These are phyloP conservation scores for Pseudonitzschia pungens DNA, from an alignment of 108 stramenopile genomes.

Conservation along the genomic window DNA sequence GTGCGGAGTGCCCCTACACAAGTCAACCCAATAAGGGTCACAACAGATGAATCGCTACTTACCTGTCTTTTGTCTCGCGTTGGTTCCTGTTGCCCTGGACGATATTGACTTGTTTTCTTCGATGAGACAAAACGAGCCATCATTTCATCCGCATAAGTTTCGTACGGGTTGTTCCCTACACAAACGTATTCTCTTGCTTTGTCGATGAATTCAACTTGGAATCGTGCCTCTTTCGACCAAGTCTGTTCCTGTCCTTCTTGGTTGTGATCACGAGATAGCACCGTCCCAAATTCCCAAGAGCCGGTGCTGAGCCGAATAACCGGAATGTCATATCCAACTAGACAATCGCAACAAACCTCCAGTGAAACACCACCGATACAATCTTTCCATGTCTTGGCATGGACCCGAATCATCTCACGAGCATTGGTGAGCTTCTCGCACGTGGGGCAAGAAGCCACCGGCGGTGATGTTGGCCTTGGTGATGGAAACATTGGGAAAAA, in stretches of 20 bases:
- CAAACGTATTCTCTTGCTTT: conserved; percentile 73
- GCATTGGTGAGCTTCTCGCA: not conserved
- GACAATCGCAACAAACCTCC: conserved; percentile 69
- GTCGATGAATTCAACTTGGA: conserved; percentile 63
- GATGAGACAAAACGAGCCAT: not conserved
- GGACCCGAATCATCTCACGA: not conserved
- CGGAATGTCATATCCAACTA: conserved; percentile 71
- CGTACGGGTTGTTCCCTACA: conserved; percentile 32
- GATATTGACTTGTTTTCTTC: not conserved
- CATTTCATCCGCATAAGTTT: conserved; percentile 16
- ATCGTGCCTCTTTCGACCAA: conserved; percentile 44
- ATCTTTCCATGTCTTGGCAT: conserved; percentile 11
- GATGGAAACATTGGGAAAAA: not conserved
- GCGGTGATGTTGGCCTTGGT: not conserved
- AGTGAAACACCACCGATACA: not conserved
- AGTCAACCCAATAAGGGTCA: too few species aligned
- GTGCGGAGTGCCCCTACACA: too few species aligned
- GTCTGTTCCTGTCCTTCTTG: not conserved
- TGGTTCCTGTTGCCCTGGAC: too few species aligned
- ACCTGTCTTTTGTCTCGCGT: too few species aligned
- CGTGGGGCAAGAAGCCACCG: not conserved
- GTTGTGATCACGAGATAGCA: conserved; percentile 35
- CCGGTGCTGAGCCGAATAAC: conserved; percentile 75
- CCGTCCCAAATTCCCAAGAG: conserved; percentile 74
- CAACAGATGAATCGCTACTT: too few species aligned